Evolutionary conservation across 2,329 filamentous ascomycete species (phyloP).

Genomic region (Penicillium sp.): DNA sequence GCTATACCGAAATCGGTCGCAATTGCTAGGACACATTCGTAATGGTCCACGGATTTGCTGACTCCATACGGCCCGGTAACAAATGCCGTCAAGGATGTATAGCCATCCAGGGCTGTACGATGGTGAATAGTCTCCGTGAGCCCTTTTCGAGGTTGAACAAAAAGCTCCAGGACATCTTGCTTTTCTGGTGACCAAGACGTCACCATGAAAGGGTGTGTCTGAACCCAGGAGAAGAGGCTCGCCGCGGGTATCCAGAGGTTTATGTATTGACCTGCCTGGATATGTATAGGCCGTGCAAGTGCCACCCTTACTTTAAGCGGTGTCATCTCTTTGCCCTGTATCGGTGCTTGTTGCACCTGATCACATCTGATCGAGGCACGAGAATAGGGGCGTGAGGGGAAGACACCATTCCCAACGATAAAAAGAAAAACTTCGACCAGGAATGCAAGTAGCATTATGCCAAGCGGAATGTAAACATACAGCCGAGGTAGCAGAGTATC

Average conservation of each 20-base stretch:
- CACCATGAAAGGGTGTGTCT: too few species aligned
- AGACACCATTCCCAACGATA: constrained; percentile 14
- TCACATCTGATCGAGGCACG: constrained; percentile 18
- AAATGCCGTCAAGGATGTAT: too few species aligned
- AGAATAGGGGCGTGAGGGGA: constrained; percentile 14
- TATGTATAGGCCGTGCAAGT: constrained; percentile 12
- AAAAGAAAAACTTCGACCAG: constrained; percentile 13
- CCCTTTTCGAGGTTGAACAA: not conserved
- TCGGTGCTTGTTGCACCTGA: constrained; percentile 1
- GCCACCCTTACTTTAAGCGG: constrained; percentile 15
- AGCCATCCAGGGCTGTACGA: too few species aligned
- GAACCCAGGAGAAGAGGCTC: too few species aligned
- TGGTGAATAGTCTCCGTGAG: too few species aligned
- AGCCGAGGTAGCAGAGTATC: constrained; percentile 16
- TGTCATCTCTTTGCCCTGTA: constrained; percentile 10
- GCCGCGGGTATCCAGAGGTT: too few species aligned
- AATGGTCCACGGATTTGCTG: too few species aligned
- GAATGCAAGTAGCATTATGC: constrained; percentile 15
- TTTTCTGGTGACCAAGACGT: too few species aligned
- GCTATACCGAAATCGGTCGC: too few species aligned
- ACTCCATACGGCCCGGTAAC: too few species aligned
- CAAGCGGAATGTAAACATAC: constrained; percentile 19
- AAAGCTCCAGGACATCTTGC: too few species aligned
- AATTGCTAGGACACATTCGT: too few species aligned
- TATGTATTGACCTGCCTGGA: not conserved